Base-by-base conservation (phyloP, 257 asterid species). In the Solanum piurae region DNA sequence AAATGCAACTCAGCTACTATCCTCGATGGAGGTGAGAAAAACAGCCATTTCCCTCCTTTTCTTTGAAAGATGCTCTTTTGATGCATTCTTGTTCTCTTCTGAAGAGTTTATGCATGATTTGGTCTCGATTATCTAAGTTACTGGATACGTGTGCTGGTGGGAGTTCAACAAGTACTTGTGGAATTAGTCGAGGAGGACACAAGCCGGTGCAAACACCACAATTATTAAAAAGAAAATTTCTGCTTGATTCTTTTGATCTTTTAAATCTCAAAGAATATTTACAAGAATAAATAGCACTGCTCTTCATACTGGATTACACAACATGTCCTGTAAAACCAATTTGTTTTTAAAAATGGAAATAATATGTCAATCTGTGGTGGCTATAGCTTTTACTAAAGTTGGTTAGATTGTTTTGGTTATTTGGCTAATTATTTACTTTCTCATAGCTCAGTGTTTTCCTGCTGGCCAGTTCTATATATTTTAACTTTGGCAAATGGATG, bases 11-110 rank as follows among this genome's bases (percentile, higher is more conserved):
- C 96, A 11, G 94, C 96, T 60, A 86, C 86, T 88, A 83, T 89
- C 77, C 93, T 94, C 31, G 92, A 92, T 93, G 98, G 98, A 82
- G 98, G 98, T 94, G 86, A 88, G 92, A 49, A 25, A 13, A 21
- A 25, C 44, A 75, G 62, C 23, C 58, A 23, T 86, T 83, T 86
- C 20, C 21, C 27, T 25, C 34, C 52, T 21, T 62, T 25, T 38
- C 9, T 72, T 1, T 5, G 14, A 6, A 58, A 23, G 27, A 4
- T 49, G 60, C 40, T 82, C 25, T 60, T 88, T 38, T 68, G 64
- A 46, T 49, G 69, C 69, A 29, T 46, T 80, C 27, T 80, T 49
- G 85, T 80, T 80, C 64, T 49, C 85, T 79, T 44, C 64, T 44
- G 16, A 46, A 44, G 25, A 49, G 12, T 82, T 29, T 49, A 9